Base-by-base conservation (phyloP, 495 filamentous ascomycete species). In the Ramalina intermedia region DNA sequence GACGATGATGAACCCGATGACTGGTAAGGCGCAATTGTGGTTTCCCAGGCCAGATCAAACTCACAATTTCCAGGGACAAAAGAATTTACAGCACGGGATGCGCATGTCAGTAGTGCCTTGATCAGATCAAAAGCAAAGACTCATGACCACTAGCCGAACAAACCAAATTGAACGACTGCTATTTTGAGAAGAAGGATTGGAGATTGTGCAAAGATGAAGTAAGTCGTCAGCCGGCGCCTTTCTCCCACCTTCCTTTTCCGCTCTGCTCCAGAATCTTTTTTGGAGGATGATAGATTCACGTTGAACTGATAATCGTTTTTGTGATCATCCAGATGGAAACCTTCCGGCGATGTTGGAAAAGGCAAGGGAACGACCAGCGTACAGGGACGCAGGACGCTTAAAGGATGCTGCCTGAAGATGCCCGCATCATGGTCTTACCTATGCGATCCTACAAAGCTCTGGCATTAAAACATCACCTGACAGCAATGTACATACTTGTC, bases 71-170 rank as follows among this genome's bases (percentile, higher is more conserved):
- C 54, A 89, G 84, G 84, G 87, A 98, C 69, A 90, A 96, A 75
- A 76, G 91, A 58, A 98, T 98, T 59, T 91, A 85, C 68, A 95
- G 87, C 66, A 96, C 91, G 5, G 91, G 91, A 26, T 98, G 91
- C 57, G 75, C 90, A 63, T 76, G 91, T 95, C 68, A 50, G 70
- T 63, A 8, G 43, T 43, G 37, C 21, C 43, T 44, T 43, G n/a
- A 26, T 4, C 6, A 18, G 18, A 20, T n/a, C 11, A 36, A 12
- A 11, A 5, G 8, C 1, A 46, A 47, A 1, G 17, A 42, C 49
- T 55, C 43, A 60, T 23, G 24, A 7, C 12, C 9, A 11, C 23
- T 52, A 96, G 91, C 68, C 27, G 89, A 98, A 61, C 94, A 96
- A 62, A 69, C 75, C 26, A 94, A 79, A 58, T 71, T 98, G 81